Base-by-base conservation (phyloP, 2,329 filamentous ascomycete species). In the Diplodia sapinea region DNA sequence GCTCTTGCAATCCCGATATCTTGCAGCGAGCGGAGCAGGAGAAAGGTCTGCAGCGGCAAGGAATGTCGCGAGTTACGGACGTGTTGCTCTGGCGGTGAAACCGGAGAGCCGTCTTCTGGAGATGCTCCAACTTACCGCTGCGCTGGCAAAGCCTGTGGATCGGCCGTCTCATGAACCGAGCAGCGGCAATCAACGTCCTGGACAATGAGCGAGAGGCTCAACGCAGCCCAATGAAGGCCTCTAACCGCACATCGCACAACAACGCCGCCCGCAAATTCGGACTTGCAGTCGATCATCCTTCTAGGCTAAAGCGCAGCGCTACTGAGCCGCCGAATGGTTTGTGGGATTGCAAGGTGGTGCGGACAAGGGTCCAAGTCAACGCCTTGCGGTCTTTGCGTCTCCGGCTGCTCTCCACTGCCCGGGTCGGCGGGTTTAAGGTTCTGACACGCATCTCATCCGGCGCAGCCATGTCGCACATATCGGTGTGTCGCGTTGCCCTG, bases 241-340 rank as follows among this genome's bases (percentile, higher is more conserved):
- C 29, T 23, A 55, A 52, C 31, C 29, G 38, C 15, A 20, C 43
- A 40, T 66, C 40, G 43, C 64, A 66, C 64, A 66, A 57, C 56
- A 66, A 66, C 64, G 64, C 47, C 64, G 52, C 23, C 50, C 52
- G 64, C 64, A 57, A 66, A 57, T 66, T 66, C 38, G 33, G 64
- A 51, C 43, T 31, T 47, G 64, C 52, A 50, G 23, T 36, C 54
- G 64, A 57, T 57, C 29, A 15, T 50, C 49, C 20, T 26, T 49
- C 26, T 29, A 56, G 64, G 33, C 63, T 36, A 43, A 17, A 54
- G 31, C 63, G 13, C 9, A 51, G 36, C 47, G 59, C 59, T 49
- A 63, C 59, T 12, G n/a, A 40, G 38, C 52, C 26, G 17, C 17
- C 31, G 40, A 49, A 66, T 52, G 64, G 52, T 17, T 20, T 38